Base-by-base conservation (phyloP, 78 protist genomes). In the Neovahlkampfia damariscottae region DNA sequence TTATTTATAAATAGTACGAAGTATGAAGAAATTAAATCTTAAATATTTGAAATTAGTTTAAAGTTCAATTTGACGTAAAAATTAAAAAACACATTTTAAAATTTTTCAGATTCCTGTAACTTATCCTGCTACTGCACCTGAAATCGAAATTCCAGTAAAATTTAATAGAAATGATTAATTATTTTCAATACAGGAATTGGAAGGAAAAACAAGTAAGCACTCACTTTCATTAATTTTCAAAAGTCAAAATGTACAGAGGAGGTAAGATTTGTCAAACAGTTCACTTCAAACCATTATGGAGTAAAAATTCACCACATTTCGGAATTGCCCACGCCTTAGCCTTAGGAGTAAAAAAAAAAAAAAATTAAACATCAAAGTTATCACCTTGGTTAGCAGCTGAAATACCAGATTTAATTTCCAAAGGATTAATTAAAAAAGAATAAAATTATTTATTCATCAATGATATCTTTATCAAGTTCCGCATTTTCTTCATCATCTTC, bases 381-480 rank as follows among this genome's bases (percentile, higher is more conserved):
- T 94, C 90, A 5, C 99, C 99, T 30, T 96, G 98, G 97, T 83
- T 96, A 29, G 98, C 98, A 0, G 93, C 95, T 1, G 99, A 96
- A 71, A 79, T 96, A 5, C 99, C 99, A 2, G 72, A 76, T 76
- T 80, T 96, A 8, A 89, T 91, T n/a, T 88, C 77, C 8, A 69
- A 38, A 6, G 85, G 85, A 6, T 71, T 34, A 30, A 10, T 77
- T 39, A 71, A 39, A 6, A 67, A 70, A 19, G 19, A 10, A 69
- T 10, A n/a, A 69, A 69, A 50, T 19, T 19, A 50, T 50, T 19
- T 50, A n/a, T n/a, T n/a, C n/a, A n/a, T n/a, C n/a, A n/a, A n/a
- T n/a, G n/a, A n/a, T n/a, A n/a, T n/a, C n/a, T n/a, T n/a, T n/a
- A n/a, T n/a, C n/a, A n/a, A n/a, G n/a, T n/a, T n/a, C n/a, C n/a